phyloP scores from a whole-genome alignment of 352 stramenopile species.

The Paralagenidium karlingii region DNA sequence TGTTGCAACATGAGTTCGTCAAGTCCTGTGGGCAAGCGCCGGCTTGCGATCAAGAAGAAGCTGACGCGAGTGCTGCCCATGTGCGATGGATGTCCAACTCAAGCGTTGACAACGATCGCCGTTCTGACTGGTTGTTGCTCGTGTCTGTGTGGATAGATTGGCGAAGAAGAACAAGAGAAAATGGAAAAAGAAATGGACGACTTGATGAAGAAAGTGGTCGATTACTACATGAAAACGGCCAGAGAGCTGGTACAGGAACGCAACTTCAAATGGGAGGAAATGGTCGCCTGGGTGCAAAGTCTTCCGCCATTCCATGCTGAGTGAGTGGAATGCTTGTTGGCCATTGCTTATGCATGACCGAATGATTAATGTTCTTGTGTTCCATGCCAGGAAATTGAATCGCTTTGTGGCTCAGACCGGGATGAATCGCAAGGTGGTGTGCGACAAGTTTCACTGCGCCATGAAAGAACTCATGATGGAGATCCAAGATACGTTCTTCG shows the following conservation, averaged over 20 bases:
- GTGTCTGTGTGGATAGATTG: constrained; percentile 1
- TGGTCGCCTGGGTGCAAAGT: constrained; percentile 60
- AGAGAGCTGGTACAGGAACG: constrained; percentile 63
- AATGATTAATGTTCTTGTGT: constrained; percentile 1
- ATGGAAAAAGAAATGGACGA: constrained; percentile 71
- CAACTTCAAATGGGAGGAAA: constrained; percentile 54
- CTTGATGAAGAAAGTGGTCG: constrained; percentile 58
- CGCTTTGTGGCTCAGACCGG: constrained; percentile 70
- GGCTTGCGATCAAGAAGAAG: neutral
- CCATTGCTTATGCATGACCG: neutral
- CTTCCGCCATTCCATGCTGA: constrained; percentile 72
- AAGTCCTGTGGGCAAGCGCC: constrained; percentile 20
- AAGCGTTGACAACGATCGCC: neutral
- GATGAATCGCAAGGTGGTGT: constrained; percentile 28
- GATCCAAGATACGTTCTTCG: constrained; percentile 51
- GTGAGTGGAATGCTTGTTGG: constrained; percentile 14
- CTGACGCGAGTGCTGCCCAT: neutral
- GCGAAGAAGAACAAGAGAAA: constrained; percentile 48
- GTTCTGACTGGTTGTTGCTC: neutral
- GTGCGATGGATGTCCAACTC: neutral
- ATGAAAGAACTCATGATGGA: constrained; percentile 67
- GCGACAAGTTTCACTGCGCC: constrained; percentile 49
- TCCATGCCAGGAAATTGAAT: constrained; percentile 78
- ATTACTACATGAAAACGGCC: constrained; percentile 70
- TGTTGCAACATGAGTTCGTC: constrained; percentile 62